Evolutionary conservation across 2,329 filamentous ascomycete species (phyloP).

Genomic region (Rutstroemia sp.): DNA sequence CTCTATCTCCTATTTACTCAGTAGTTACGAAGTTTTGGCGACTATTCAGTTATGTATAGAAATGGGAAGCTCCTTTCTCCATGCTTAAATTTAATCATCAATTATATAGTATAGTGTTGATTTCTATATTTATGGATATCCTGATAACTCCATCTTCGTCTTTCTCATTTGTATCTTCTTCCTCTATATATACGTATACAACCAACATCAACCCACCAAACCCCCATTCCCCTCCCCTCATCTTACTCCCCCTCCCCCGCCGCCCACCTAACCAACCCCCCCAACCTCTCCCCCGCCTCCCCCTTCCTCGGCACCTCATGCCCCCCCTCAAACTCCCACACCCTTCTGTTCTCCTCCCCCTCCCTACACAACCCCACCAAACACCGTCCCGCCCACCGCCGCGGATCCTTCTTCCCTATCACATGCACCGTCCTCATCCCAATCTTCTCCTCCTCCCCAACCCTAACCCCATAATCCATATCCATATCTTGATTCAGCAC

Average conservation of each 20-base stretch:
- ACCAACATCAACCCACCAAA: too few relatives aligned
- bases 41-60: too few relatives aligned
- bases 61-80: too few relatives aligned
- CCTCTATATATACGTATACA: too few relatives aligned
- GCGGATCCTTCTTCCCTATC: constrained; percentile 34
- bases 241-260: not conserved
- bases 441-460: constrained; percentile 23
- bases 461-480: not conserved
- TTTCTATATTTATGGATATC: too few relatives aligned
- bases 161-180: too few relatives aligned
- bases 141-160: too few relatives aligned
- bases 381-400: constrained; percentile 32
- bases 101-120: too few relatives aligned
- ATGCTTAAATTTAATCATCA: too few relatives aligned
- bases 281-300: constrained; percentile 9
- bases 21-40: too few relatives aligned
- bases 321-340: constrained; percentile 34
- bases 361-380: constrained; percentile 30
- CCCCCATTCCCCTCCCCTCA: too few relatives aligned
- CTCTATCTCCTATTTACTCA: too few relatives aligned
- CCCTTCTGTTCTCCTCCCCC: constrained; percentile 21
- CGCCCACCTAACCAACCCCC: constrained; percentile 11
- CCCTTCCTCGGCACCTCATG: constrained; percentile 35
- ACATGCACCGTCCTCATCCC: constrained; percentile 36
- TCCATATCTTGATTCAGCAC: not conserved